Evolutionary conservation across 371 early-diverging fungal genomes (phyloP), one percentile per base, ranked within the genome.

Genomic region (Batrachochytrium dendrobatidis): DNA sequence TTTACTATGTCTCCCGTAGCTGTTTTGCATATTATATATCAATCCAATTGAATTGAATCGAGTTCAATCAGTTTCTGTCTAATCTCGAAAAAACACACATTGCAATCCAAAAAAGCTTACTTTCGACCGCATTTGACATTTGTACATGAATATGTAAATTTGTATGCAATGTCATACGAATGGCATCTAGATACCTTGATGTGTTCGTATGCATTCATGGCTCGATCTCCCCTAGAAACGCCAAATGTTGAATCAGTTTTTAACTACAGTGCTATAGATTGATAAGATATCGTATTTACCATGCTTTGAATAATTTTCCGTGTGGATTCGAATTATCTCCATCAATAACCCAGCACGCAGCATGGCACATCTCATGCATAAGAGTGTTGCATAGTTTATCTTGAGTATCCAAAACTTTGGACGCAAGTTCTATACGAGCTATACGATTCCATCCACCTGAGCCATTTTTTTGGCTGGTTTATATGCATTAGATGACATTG

Each of bases 351-450:
- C 72, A 73, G 2, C 32, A 8, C 8, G 74, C 74, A 1, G 61
- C 72, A 49, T 73, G 74, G 53, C 74, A 73, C 52, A 73, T 35
- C 56, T 73, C 74, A 35, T 73, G 74, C 29, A 63, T 51, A 26
- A 73, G 59, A 25, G 74, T 73, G 32, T 44, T 66, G 3, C 63
- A 53, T 28, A 73, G 59, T 34, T 60, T 64, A 0, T 56, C 66
- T 31, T 56, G 32, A 18, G 25, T 34, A 59, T 72, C 74, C 1
- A 73, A 48, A 8, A 73, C 73, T 46, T 73, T 73, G 2, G 53
- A 59, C 2, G 73, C 68, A 22, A 73, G 55, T 49, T 73, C 73
- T 25, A 73, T 60, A 15, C 56, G 24, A n/a, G 72, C 65, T 3
- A 32, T 34, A 25, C 52, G 49, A 1, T 2, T 25, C 50, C 17